Percentiles rank a stretch among this genome's conserved stretches.
phyloP scores from a whole-genome alignment of 2,329 filamentous ascomycete species.

The Pseudogymnoascus sp. region DNA sequence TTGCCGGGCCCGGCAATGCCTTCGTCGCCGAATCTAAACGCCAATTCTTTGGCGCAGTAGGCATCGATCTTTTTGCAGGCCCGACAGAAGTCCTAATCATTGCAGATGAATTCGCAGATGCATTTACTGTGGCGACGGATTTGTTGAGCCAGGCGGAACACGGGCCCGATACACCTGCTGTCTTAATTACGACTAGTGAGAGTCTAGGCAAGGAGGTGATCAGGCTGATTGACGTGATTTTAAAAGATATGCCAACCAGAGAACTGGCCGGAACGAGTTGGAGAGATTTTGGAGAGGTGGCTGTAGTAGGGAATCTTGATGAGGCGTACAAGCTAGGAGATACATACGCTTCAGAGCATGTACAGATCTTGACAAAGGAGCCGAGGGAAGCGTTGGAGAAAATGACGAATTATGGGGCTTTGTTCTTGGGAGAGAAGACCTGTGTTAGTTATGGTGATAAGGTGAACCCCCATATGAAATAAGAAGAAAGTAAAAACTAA shows the following conservation, averaged over 20 bases:
- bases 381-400: constrained; percentile 41
- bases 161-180: constrained; percentile 41
- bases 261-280: constrained; percentile 36
- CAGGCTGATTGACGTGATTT: constrained; percentile 28
- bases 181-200: constrained; percentile 40
- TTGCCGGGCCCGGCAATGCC: constrained; percentile 45
- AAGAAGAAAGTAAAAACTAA: background rate
- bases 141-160: constrained; percentile 42
- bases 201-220: constrained; percentile 33
- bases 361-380: constrained; percentile 39
- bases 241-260: constrained; percentile 34
- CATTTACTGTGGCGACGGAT: constrained; percentile 37
- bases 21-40: constrained; percentile 47
- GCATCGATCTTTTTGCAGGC: constrained; percentile 45
- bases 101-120: constrained; percentile 38
- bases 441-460: constrained; percentile 47
- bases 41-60: constrained; percentile 43
- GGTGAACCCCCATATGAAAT: constrained; percentile 22
- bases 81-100: constrained; percentile 45
- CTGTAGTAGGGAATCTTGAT: constrained; percentile 34
- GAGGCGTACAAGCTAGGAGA: constrained; percentile 38
- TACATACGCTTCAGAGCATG: constrained; percentile 41
- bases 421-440: constrained; percentile 43
- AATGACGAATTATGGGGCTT: constrained; percentile 41
- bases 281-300: constrained; percentile 38